These are phyloP conservation scores for Melastoma candidum DNA, from an alignment of 441 rosid genomes.

Conservation along the genomic window DNA sequence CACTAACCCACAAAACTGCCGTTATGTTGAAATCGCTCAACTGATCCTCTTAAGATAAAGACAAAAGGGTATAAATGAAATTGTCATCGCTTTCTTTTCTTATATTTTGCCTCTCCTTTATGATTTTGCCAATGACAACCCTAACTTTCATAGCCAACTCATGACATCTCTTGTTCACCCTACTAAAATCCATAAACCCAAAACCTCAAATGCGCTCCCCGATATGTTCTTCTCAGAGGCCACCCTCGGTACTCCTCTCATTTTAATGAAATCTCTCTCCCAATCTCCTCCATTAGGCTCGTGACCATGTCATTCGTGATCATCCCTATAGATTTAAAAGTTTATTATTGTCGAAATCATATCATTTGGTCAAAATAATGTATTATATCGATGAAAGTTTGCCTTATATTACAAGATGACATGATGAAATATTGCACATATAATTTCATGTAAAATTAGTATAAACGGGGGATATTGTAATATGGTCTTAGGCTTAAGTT, in stretches of 20 bases:
- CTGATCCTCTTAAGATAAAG: conserved; percentile 48
- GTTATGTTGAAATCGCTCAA: conserved; percentile 41
- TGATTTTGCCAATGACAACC: conserved; percentile 27
- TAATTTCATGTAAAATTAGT: no score
- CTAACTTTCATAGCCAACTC: conserved; percentile 33
- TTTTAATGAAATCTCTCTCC: conserved; percentile 19
- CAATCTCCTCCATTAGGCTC: conserved; percentile 22
- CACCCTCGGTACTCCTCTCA: conserved; percentile 32
- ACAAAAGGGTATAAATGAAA: conserved; percentile 41
- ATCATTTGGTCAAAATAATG: no score
- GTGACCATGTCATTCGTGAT: conserved; percentile 21
- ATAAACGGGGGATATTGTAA: no score
- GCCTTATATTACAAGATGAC: no score
- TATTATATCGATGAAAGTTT: no score
- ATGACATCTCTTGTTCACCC: conserved; percentile 50
- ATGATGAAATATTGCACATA: no score
- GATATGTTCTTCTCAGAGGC: conserved; percentile 39
- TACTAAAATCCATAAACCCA: conserved; percentile 39
- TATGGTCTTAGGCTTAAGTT: no score
- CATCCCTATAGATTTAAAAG: no score
- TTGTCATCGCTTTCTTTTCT: conserved; percentile 17
- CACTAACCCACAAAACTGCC: conserved; percentile 54
- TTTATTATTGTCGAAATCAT: no score
- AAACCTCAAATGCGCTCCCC: conserved; percentile 44
- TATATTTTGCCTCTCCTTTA: conserved; percentile 25